These are phyloP conservation scores for Globisporangium carolinianum DNA, from an alignment of 352 stramenopile genomes.

Conservation along the genomic window DNA sequence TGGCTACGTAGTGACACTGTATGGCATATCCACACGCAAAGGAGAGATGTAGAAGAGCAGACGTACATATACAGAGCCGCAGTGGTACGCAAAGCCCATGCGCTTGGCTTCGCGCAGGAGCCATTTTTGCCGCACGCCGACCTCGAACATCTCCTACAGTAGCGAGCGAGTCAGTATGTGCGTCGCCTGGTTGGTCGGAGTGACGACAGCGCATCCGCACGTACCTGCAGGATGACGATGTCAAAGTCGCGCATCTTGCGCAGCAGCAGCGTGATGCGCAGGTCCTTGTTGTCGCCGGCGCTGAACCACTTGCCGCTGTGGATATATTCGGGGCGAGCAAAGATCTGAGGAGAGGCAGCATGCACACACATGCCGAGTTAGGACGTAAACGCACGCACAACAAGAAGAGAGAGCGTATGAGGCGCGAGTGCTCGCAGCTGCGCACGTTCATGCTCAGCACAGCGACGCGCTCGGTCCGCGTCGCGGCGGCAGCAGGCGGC, in stretches of 20 bases:
- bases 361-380: no score
- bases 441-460: constrained; percentile 70
- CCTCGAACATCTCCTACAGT: constrained; percentile 74
- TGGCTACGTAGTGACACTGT: no score
- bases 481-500: constrained; percentile 4
- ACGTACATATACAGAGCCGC: constrained; percentile 54
- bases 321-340: constrained; percentile 67
- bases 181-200: not conserved
- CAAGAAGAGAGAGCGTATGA: not conserved
- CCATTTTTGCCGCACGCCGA: constrained; percentile 39
- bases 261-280: constrained; percentile 55
- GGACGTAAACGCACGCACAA: not conserved
- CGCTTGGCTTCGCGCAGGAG: constrained; percentile 46
- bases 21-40: not conserved
- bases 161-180: not conserved
- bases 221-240: constrained; percentile 57
- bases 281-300: constrained; percentile 66
- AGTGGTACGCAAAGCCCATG: constrained; percentile 72
- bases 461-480: constrained; percentile 37
- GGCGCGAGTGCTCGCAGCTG: not conserved
- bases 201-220: not conserved
- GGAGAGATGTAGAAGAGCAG: not conserved
- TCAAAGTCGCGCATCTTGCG: constrained; percentile 71
- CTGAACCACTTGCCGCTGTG: constrained; percentile 70
- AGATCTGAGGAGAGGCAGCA: constrained; percentile 31